Percentiles rank a stretch among this genome's conserved stretches.
phyloP scores from a whole-genome alignment of 2,329 filamentous ascomycete genomes.

The Fusarium camptoceras region DNA sequence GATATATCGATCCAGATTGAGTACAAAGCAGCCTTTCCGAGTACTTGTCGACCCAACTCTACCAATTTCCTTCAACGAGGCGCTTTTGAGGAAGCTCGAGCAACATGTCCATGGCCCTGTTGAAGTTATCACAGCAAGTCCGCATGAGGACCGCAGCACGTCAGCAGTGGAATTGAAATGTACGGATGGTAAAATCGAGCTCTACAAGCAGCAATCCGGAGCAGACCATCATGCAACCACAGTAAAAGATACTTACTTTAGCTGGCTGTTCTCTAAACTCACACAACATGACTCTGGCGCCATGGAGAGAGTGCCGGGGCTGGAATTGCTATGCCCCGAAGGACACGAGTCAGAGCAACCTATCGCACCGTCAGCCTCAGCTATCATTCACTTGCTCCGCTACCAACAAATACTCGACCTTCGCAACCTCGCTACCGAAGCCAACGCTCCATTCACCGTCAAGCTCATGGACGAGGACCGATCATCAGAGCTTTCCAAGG shows the following conservation, averaged over 20 bases:
- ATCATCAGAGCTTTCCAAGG: neutral
- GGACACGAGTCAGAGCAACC: neutral
- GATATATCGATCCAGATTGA: constrained; percentile 1
- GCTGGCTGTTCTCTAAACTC: neutral
- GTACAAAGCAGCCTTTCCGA: neutral
- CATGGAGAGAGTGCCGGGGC: neutral
- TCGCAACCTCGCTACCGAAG: neutral
- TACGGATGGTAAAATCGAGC: neutral
- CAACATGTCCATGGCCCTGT: neutral
- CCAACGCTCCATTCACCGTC: neutral
- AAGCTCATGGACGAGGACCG: neutral
- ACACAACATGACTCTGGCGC: neutral
- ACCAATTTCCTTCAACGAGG: neutral
- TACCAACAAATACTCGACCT: neutral
- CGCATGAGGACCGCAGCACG: neutral
- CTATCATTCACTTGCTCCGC: neutral
- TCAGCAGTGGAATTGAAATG: neutral
- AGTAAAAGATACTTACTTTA: neutral
- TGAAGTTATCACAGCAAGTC: neutral
- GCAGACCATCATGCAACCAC: neutral
- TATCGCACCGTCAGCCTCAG: neutral
- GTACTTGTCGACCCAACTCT: neutral
- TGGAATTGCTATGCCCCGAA: neutral
- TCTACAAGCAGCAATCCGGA: neutral
- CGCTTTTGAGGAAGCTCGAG: neutral